Conservation (phyloP, 2,329 filamentous ascomycete species). For the Diaporthe capsici region DNA sequence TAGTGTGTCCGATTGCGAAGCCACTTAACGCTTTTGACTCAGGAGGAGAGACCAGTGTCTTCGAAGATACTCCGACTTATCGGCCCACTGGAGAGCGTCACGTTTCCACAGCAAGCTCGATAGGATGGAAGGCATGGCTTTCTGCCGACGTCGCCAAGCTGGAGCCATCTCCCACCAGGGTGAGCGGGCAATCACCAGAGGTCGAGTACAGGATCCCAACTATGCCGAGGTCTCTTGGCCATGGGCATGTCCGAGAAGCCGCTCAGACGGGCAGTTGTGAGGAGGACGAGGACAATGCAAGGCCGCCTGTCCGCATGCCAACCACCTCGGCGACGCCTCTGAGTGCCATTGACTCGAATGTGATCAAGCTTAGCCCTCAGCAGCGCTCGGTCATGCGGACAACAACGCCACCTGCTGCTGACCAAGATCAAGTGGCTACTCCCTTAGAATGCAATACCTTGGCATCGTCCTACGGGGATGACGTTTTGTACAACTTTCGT, state of each 20-base stretch:
- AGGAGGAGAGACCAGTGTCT: slow-evolving; percentile 45
- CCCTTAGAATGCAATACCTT: neutral
- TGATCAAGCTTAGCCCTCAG: slow-evolving; percentile 43
- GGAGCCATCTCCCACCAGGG: slow-evolving; percentile 46
- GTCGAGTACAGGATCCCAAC: slow-evolving; percentile 45
- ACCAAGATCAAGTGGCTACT: slow-evolving; percentile 36
- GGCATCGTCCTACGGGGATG: neutral
- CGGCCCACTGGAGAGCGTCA: slow-evolving; percentile 51
- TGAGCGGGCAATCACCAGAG: slow-evolving; percentile 48
- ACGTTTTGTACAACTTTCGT: neutral
- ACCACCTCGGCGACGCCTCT: slow-evolving; percentile 44
- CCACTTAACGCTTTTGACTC: neutral
- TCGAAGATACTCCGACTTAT: slow-evolving; percentile 49
- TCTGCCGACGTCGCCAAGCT: slow-evolving; percentile 55
- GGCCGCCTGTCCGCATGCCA: slow-evolving; percentile 41
- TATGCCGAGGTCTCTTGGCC: slow-evolving; percentile 45
- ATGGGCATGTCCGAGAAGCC: slow-evolving; percentile 54
- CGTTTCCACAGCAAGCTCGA: slow-evolving; percentile 60
- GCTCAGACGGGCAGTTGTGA: slow-evolving; percentile 55
- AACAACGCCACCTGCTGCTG: slow-evolving; percentile 40
- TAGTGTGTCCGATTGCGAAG: slow-evolving; percentile 29
- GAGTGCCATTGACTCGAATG: slow-evolving; percentile 44
- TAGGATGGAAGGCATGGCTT: slow-evolving; percentile 59
- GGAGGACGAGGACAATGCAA: slow-evolving; percentile 41
- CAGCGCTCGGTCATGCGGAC: slow-evolving; percentile 42